Percentiles rank a stretch among this genome's conserved stretches.
phyloP scores from a whole-genome alignment of 2,329 filamentous ascomycete species.

The Pseudogymnoascus sp. region DNA sequence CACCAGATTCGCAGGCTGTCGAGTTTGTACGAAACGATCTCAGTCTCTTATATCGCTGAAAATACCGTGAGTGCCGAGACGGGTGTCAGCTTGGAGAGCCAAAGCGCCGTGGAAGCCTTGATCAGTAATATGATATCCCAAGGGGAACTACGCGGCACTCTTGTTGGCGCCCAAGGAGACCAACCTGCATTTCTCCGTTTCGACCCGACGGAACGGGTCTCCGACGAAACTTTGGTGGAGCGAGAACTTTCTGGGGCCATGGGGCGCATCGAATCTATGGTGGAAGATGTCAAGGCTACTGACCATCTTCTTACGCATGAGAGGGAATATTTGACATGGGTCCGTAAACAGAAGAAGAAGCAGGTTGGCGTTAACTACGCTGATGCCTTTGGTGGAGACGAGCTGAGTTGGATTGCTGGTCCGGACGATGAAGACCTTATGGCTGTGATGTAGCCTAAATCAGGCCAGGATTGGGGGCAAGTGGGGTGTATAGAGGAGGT shows the following conservation, averaged over 20 bases:
- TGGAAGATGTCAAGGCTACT: slow-evolving; percentile 41
- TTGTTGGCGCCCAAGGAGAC: slow-evolving; percentile 35
- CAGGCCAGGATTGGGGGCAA: not conserved
- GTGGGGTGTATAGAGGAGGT: not conserved
- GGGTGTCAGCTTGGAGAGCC: slow-evolving; percentile 33
- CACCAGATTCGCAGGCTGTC: slow-evolving; percentile 69
- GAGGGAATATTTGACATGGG: slow-evolving; percentile 44
- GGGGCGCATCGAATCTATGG: slow-evolving; percentile 37
- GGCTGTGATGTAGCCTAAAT: slow-evolving; percentile 31
- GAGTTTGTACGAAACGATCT: slow-evolving; percentile 58
- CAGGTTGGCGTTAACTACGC: slow-evolving; percentile 43
- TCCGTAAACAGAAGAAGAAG: slow-evolving; percentile 36
- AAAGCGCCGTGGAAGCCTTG: slow-evolving; percentile 38
- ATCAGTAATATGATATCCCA: slow-evolving; percentile 48
- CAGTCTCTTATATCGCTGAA: slow-evolving; percentile 43
- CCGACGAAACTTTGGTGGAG: slow-evolving; percentile 45
- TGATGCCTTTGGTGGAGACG: not conserved
- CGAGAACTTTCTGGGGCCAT: slow-evolving; percentile 36
- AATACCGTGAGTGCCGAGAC: slow-evolving; percentile 48
- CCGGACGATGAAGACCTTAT: slow-evolving; percentile 51
- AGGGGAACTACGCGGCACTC: slow-evolving; percentile 43
- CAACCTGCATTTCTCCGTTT: slow-evolving; percentile 46
- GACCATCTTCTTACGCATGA: slow-evolving; percentile 47
- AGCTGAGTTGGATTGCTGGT: slow-evolving; percentile 31
- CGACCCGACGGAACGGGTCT: slow-evolving; percentile 32